Base-by-base conservation (phyloP, 1,284 basidiomycete genomes). In the Malassezia globosa region DNA sequence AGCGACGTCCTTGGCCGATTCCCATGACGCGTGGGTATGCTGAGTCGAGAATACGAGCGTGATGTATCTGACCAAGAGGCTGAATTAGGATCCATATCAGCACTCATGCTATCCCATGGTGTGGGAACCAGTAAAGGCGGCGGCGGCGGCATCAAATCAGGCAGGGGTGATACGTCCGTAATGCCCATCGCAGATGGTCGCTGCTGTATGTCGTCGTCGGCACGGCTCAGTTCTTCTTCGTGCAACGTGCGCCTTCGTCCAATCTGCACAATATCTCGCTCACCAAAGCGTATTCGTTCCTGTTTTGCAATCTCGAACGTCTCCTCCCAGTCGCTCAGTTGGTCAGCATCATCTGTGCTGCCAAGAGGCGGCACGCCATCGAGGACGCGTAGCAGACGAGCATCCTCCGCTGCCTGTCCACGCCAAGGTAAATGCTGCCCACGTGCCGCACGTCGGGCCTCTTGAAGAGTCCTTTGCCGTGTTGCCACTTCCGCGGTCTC, bases 271-370 rank as follows among this genome's bases (percentile, higher is more conserved):
- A 63, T 63, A 41, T 63, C 59, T 4, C 59, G 51, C 25, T 66
- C 61, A 6, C 63, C 63, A 22, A 60, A 63, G 2, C 61, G 58
- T 3, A 61, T 55, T 33, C 55, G 59, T 16, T 63, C 55, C 31
- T 60, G 52, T 19, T 59, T 61, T 19, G 58, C 55, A 5, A 51
- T 52, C 36, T 66, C 63, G 36, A 63, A 54, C 13, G 61, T 52
- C 13, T 63, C 60, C 38, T 66, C 63, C 35, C 61, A 51, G n/a
- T 66, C 63, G 46, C 59, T 61, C 16, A 66, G 60, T 48, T 66
- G 61, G 34, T 66, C 63, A 0, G 63, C 63, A 25, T 66, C 63
- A 6, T 59, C 59, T 0, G 46, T 52, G 29, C 49, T 55, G 7
- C 59, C 61, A 14, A 66, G 48, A 21, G 63, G 63, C 11, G 61